Evolutionary conservation across 2,329 filamentous ascomycete genomes (phyloP).

Genomic region (Aureobasidium sp.): DNA sequence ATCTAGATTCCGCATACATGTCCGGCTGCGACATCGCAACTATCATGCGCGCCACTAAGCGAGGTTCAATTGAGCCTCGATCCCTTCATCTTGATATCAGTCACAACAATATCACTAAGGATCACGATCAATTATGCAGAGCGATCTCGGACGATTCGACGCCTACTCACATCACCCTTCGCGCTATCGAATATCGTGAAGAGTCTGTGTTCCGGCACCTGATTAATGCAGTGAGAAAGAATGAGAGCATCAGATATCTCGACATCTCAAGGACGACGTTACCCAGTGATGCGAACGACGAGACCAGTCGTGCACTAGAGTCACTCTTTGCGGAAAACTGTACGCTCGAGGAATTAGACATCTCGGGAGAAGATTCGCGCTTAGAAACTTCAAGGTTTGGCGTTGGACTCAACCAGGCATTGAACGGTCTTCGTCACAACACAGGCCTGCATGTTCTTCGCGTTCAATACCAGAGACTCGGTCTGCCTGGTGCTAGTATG

Average conservation of each 20-base stretch:
- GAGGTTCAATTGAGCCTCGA: constrained; percentile 42
- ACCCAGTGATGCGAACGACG: constrained; percentile 59
- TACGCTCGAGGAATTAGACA: constrained; percentile 59
- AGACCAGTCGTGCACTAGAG: constrained; percentile 58
- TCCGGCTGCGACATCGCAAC: constrained; percentile 58
- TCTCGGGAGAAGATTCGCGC: constrained; percentile 64
- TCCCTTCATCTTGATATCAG: constrained; percentile 60
- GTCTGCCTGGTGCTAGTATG: constrained; percentile 61
- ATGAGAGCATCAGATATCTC: constrained; percentile 55
- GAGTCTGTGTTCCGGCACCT: constrained; percentile 58
- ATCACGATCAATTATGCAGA: constrained; percentile 44
- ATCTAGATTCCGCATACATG: constrained; percentile 59
- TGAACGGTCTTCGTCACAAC: constrained; percentile 59
- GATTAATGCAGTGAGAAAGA: constrained; percentile 53
- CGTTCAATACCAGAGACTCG: constrained; percentile 62
- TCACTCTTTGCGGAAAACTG: constrained; percentile 59
- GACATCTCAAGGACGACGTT: constrained; percentile 65
- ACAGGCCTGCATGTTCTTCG: constrained; percentile 53
- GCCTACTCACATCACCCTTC: constrained; percentile 58
- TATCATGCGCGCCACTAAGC: constrained; percentile 57
- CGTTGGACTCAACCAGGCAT: constrained; percentile 58
- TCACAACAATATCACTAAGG: constrained; percentile 51
- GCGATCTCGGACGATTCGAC: constrained; percentile 48
- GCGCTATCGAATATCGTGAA: constrained; percentile 61
- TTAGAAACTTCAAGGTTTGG: constrained; percentile 64